Evolutionary conservation across 2,329 filamentous ascomycete species (phyloP).

Genomic region (Colletotrichum endophyticum): DNA sequence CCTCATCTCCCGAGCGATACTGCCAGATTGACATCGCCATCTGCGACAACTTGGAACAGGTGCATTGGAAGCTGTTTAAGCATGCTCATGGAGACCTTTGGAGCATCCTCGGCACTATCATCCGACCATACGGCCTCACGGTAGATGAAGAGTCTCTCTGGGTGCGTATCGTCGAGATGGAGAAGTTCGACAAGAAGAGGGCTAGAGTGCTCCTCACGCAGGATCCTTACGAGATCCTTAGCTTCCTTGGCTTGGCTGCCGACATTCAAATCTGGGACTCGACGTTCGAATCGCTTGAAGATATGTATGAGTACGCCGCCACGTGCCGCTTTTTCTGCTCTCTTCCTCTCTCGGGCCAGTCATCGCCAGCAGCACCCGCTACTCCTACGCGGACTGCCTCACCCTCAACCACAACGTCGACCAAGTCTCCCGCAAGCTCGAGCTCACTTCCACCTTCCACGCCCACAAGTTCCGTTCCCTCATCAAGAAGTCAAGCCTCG

Average conservation of each 20-base stretch:
- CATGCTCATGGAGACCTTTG: constrained; percentile 75
- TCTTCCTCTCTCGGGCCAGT: constrained; percentile 28
- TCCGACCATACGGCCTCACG: constrained; percentile 70
- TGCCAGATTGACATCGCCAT: constrained; percentile 75
- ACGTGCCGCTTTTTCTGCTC: constrained; percentile 64
- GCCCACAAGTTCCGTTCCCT: not conserved
- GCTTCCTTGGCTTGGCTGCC: constrained; percentile 66
- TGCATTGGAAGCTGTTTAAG: constrained; percentile 71
- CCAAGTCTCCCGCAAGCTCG: not conserved
- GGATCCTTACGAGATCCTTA: constrained; percentile 59
- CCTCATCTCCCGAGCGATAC: constrained; percentile 29
- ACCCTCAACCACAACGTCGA: not conserved
- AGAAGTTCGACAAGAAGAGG: constrained; percentile 59
- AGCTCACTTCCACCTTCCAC: not conserved
- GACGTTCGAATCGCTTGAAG: constrained; percentile 59
- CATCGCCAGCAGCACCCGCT: not conserved
- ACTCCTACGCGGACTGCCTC: not conserved
- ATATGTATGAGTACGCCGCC: constrained; percentile 67
- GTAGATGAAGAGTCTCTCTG: constrained; percentile 67
- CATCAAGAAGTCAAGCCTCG: not conserved
- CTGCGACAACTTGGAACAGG: constrained; percentile 43
- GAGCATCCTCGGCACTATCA: constrained; percentile 67
- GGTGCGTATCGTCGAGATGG: constrained; percentile 72
- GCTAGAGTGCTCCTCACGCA: constrained; percentile 65
- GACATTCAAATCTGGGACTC: constrained; percentile 49